Percentiles rank a stretch among this genome's conserved stretches.
Conservation (phyloP, 2,329 filamentous ascomycete species). For the Stromatinia cepivora region DNA sequence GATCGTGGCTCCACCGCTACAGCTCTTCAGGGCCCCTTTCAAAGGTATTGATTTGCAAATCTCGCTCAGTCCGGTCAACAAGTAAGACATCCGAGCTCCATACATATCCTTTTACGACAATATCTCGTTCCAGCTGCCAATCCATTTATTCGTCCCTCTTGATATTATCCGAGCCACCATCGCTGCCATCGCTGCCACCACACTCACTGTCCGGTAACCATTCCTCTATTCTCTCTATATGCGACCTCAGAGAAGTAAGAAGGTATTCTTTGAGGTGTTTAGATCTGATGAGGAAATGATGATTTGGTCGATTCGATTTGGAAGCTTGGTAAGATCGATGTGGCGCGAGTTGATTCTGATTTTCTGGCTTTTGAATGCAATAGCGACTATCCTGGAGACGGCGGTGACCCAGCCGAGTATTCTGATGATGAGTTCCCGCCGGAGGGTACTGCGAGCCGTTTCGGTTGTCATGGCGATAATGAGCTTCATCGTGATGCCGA, state of each 20-base stretch:
- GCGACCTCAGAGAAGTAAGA: background rate
- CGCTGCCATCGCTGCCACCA: background rate
- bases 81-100: background rate
- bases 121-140: slow-evolving; percentile 1
- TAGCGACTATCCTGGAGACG: background rate
- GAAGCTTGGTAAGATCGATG: background rate
- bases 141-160: background rate
- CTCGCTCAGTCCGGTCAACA: background rate
- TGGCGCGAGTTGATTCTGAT: background rate
- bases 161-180: background rate
- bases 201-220: slow-evolving; percentile 2
- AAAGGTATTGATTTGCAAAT: background rate
- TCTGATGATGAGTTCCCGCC: background rate
- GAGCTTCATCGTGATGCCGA: background rate
- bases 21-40: background rate
- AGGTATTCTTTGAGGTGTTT: slow-evolving; percentile 6
- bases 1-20: background rate
- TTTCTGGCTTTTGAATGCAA: background rate
- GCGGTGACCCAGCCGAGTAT: background rate
- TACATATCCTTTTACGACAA: slow-evolving; percentile 1
- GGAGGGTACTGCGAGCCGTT: background rate
- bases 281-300: slow-evolving; percentile 9
- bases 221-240: slow-evolving; percentile 1
- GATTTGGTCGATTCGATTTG: slow-evolving; percentile 2
- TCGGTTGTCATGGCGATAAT: background rate